Base-by-base conservation (phyloP, 116 monocot genomes). In the Thalassia testudinum region DNA sequence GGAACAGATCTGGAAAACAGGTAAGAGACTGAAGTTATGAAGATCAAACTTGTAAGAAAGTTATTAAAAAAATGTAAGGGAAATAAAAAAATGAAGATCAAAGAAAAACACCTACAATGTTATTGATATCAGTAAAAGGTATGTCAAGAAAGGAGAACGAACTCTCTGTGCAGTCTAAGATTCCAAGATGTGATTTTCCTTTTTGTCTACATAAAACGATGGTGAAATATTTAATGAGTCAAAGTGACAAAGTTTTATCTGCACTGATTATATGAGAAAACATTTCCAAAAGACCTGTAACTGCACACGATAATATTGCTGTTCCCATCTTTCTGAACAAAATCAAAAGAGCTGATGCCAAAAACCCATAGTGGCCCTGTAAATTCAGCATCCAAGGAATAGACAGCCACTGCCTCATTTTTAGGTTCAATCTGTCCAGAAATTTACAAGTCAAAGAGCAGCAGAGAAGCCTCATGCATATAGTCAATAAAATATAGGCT, bases 271-370 rank as follows among this genome's bases (percentile, higher is more conserved):
- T n/a, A n/a, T n/a, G n/a, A n/a, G n/a, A n/a, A n/a, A n/a, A n/a
- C n/a, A n/a, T n/a, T n/a, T n/a, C n/a, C n/a, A 17, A 30, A 29
- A 28, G 25, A 97, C 95, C 95, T 89, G 79, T 88, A 97, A 66
- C 67, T 88, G 70, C 81, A 85, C 43, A 72, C 52, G 21, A 88
- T 70, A 14, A 40, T 57, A 53, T 67, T 19, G 51, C 59, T 69
- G 23, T 70, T 51, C 25, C 49, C 60, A 61, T 57, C 59, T 16
- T 60, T 75, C 12, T 57, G 24, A 56, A 88, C 49, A 56, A 97
- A 97, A 72, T 85, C 95, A 71, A 81, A 97, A 37, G 84, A 85
- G 53, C 58, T 85, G 52, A 82, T 77, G 50, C 95, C 95, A 69
- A 97, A 89, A 67, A 79, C 74, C 95, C 95, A 97, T 0, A 77